phyloP scores from a whole-genome alignment of 192 early-diverging fungal genomes.

The Phycomyces blakesleeanus region DNA sequence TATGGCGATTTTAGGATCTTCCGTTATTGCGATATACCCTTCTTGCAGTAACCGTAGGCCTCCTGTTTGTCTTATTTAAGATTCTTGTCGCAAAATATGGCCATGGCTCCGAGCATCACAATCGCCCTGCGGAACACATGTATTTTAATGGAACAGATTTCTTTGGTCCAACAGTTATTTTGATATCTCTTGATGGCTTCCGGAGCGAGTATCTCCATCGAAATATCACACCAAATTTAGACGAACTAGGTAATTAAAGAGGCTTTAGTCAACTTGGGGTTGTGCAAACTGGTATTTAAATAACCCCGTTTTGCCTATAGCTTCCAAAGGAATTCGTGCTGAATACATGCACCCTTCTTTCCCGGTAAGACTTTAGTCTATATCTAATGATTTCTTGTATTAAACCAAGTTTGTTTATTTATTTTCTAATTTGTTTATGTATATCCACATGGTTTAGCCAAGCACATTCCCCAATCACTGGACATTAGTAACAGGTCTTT shows the following conservation, averaged over 20 bases:
- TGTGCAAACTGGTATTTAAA: neutral
- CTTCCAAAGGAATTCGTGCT: conserved; percentile 43
- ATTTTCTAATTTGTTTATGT: neutral
- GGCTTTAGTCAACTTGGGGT: neutral
- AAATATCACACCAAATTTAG: conserved; percentile 64
- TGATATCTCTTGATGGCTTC: conserved; percentile 86
- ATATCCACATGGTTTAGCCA: conserved; percentile 31
- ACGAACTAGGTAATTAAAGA: conserved; percentile 53
- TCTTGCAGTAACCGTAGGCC: neutral
- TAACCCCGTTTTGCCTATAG: conserved; percentile 18
- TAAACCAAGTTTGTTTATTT: neutral
- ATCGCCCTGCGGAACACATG: conserved; percentile 23
- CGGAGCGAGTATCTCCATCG: conserved; percentile 77
- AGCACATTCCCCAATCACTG: conserved; percentile 95
- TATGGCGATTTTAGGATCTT: conserved; percentile 3
- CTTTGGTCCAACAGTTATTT: conserved; percentile 63
- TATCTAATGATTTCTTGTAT: conserved; percentile 1
- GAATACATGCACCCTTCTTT: conserved; percentile 66
- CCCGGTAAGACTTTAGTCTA: conserved; percentile 40
- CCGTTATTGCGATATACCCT: conserved; percentile 4
- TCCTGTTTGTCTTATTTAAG: conserved; percentile 12
- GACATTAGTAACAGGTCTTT: conserved; percentile 84
- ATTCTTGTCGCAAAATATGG: conserved; percentile 2
- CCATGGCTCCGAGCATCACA: neutral
- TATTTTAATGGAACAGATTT: conserved; percentile 60